phyloP scores from a whole-genome alignment of 352 stramenopile species.

The Phytopythium montanum region DNA sequence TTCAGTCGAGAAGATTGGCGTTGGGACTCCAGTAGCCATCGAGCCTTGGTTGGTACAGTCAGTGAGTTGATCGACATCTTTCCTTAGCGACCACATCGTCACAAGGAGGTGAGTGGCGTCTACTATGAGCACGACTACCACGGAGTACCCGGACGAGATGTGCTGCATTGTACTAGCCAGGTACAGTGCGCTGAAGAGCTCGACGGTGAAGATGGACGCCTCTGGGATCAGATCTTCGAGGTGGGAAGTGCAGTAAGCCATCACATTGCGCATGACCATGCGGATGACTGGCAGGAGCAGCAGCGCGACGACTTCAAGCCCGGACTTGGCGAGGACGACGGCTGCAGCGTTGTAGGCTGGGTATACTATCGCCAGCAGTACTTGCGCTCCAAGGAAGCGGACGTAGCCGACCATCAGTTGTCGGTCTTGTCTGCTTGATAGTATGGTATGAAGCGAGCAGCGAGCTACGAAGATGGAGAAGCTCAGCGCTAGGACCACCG shows the following conservation, averaged over 20 bases:
- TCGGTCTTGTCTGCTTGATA: background rate
- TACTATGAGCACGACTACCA: slow-evolving; percentile 3
- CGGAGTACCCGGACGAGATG: slow-evolving; percentile 8
- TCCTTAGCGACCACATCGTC: background rate
- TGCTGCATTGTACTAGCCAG: slow-evolving; percentile 32
- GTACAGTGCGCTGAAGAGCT: slow-evolving; percentile 42
- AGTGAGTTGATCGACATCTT: background rate
- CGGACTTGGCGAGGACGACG: slow-evolving; percentile 7
- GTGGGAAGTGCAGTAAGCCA: slow-evolving; percentile 12
- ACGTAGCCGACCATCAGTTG: slow-evolving; percentile 5
- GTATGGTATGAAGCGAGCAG: background rate
- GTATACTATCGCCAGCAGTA: slow-evolving; percentile 18
- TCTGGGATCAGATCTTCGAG: slow-evolving; percentile 33
- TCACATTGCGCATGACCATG: slow-evolving; percentile 19
- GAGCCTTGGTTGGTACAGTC: background rate
- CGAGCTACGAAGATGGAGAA: background rate
- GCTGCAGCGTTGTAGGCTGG: slow-evolving; percentile 16
- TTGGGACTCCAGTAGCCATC: background rate
- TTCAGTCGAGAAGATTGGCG: background rate
- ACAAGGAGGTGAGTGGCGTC: slow-evolving; percentile 1
- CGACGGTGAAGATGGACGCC: slow-evolving; percentile 32
- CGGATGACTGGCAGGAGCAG: slow-evolving; percentile 29
- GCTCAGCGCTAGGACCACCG: background rate
- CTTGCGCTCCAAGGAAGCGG: slow-evolving; percentile 10
- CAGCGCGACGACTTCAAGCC: slow-evolving; percentile 15